Conservation (phyloP, 768 basidiomycete genomes). For the Lactifluus rugatus region DNA sequence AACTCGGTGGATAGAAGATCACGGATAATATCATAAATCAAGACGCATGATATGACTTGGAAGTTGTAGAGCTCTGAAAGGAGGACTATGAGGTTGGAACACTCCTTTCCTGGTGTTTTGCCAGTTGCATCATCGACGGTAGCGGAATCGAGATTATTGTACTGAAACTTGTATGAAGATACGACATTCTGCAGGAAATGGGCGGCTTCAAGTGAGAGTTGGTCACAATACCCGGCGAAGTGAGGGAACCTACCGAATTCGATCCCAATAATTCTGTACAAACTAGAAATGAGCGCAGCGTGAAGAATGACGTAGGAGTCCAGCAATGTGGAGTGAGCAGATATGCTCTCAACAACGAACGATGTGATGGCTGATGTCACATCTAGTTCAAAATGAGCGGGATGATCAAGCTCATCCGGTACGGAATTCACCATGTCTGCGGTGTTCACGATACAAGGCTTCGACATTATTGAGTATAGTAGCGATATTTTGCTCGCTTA, state of each 20-base stretch:
- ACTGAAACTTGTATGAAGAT: slow-evolving; percentile 53
- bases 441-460: slow-evolving; percentile 62
- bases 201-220: slow-evolving; percentile 44
- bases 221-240: background rate
- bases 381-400: slow-evolving; percentile 31
- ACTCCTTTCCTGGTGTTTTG: slow-evolving; percentile 66
- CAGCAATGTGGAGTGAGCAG: slow-evolving; percentile 68
- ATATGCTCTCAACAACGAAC: slow-evolving; percentile 70
- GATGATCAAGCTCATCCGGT: background rate
- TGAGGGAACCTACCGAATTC: slow-evolving; percentile 66
- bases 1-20: slow-evolving; percentile 55
- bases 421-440: slow-evolving; percentile 56
- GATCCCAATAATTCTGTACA: slow-evolving; percentile 73
- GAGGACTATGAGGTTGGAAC: slow-evolving; percentile 78
- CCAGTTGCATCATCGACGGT: slow-evolving; percentile 16
- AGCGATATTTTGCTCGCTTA: slow-evolving; percentile 85
- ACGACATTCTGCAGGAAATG: slow-evolving; percentile 72
- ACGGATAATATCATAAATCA: slow-evolving; percentile 88
- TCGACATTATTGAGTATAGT: slow-evolving; percentile 67
- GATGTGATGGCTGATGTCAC: slow-evolving; percentile 71
- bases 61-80: slow-evolving; percentile 94
- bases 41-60: slow-evolving; percentile 77
- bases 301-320: slow-evolving; percentile 87
- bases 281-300: slow-evolving; percentile 71
- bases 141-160: slow-evolving; percentile 26